A percentile compares a stretch with the other conserved stretches of the same genome.
Evolutionary conservation across 495 filamentous ascomycete species (phyloP).

Genomic region (Platismatia glauca): DNA sequence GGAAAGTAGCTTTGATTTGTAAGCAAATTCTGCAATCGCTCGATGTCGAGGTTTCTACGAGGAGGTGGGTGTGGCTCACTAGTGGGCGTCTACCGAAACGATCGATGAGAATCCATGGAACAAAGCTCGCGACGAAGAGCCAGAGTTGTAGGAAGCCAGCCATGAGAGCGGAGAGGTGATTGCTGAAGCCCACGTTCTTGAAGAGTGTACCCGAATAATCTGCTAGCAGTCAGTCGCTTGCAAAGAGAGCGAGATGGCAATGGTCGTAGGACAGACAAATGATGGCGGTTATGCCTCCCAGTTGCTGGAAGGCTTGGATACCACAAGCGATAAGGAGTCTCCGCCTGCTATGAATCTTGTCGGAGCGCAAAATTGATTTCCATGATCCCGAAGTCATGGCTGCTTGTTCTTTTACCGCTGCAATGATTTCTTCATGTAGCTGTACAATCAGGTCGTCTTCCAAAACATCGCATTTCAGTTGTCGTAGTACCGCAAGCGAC

Average conservation of each 20-base stretch:
- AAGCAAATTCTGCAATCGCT: too few relatives aligned
- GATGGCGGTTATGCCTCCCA: slow-evolving; percentile 29
- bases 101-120: slow-evolving; percentile 28
- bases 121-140: slow-evolving; percentile 28
- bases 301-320: slow-evolving; percentile 32
- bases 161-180: slow-evolving; percentile 23
- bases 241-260: too few relatives aligned
- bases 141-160: slow-evolving; percentile 27
- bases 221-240: too few relatives aligned
- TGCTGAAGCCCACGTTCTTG: slow-evolving; percentile 22
- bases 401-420: slow-evolving; percentile 20
- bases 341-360: slow-evolving; percentile 25
- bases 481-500: slow-evolving; percentile 31
- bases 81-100: slow-evolving; percentile 23
- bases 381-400: slow-evolving; percentile 24
- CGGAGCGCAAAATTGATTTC: slow-evolving; percentile 26
- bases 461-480: slow-evolving; percentile 24
- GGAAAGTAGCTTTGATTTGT: too few relatives aligned
- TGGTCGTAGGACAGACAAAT: too few relatives aligned
- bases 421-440: slow-evolving; percentile 24
- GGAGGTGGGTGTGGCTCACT: too few relatives aligned
- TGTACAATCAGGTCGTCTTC: slow-evolving; percentile 20
- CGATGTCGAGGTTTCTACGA: too few relatives aligned
- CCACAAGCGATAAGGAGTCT: slow-evolving; percentile 27
- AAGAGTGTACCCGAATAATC: slow-evolving; percentile 26